Conservation (phyloP, 148 eudicot genomes). For the Euryodendron excelsum region DNA sequence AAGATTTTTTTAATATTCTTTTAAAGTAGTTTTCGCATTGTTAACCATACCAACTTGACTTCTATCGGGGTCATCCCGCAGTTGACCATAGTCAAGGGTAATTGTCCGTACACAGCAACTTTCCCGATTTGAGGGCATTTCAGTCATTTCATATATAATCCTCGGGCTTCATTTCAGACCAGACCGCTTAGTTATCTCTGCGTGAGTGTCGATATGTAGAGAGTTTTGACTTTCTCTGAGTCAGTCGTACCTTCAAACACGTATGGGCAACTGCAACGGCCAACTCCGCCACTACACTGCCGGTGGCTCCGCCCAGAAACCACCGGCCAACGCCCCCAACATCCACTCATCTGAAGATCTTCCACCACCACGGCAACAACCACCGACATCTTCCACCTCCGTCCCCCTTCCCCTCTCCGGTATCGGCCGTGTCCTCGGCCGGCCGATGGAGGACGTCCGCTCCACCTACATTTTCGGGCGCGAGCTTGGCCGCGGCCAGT, state of each 20-base stretch:
- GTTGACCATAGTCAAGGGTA: too few species aligned
- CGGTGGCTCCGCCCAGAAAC: constrained; percentile 15
- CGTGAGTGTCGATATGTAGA: too few species aligned
- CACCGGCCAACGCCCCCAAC: constrained; percentile 18
- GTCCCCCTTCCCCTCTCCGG: constrained; percentile 28
- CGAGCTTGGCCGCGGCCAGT: constrained; percentile 92
- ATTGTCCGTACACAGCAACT: too few species aligned
- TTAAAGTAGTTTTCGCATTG: too few species aligned
- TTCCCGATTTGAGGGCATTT: too few species aligned
- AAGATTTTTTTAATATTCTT: too few species aligned
- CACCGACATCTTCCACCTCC: constrained; percentile 19
- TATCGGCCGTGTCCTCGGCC: constrained; percentile 80
- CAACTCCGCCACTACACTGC: constrained; percentile 24
- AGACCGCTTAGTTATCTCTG: background rate
- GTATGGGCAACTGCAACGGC: background rate
- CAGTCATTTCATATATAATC: too few species aligned
- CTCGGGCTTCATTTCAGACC: background rate
- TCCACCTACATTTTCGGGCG: constrained; percentile 70
- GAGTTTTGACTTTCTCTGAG: background rate
- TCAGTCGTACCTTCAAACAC: background rate
- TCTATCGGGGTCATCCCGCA: too few species aligned
- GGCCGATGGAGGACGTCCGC: constrained; percentile 77
- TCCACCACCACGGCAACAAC: constrained; percentile 1
- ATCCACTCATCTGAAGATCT: constrained; percentile 25
- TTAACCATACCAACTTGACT: too few species aligned